Percentiles rank a stretch among this genome's conserved stretches.
Evolutionary conservation across 202 grass and related monocot genomes (phyloP).

Genomic region (Schoenoplectus tabernaemontani): DNA sequence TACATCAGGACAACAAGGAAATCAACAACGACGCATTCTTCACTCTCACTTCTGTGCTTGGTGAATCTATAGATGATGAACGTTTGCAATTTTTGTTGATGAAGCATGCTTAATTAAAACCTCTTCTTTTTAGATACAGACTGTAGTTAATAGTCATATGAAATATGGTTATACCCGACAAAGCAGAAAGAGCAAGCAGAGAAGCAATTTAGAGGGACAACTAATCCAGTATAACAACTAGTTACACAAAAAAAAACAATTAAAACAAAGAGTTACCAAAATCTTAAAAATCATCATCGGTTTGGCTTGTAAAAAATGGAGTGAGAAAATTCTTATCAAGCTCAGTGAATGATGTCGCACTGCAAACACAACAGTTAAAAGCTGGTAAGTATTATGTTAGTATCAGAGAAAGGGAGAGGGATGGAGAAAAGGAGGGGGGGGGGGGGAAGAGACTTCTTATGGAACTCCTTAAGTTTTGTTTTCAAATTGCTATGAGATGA

Average conservation of each 20-base stretch:
- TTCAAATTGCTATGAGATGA: constrained; percentile 78
- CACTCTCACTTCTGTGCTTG: too few relatives aligned
- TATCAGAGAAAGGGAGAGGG: not conserved
- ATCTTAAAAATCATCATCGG: constrained; percentile 47
- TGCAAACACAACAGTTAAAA: constrained; percentile 35
- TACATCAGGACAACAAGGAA: not conserved
- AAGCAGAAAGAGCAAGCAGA: not conserved
- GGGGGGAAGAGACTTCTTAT: constrained; percentile 57
- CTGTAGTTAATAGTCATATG: not conserved
- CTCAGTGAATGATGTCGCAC: constrained; percentile 90
- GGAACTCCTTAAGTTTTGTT: constrained; percentile 95
- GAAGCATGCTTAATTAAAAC: not conserved
- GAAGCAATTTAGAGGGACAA: not conserved
- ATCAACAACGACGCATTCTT: not conserved
- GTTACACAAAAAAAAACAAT: not conserved
- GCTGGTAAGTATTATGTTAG: constrained; percentile 9
- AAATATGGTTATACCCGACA: not conserved
- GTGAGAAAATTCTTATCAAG: constrained; percentile 96
- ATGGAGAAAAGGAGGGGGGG: constrained; percentile 24
- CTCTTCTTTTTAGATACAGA: not conserved
- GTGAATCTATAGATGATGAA: too few relatives aligned
- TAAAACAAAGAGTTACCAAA: constrained; percentile 41
- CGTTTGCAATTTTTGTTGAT: not conserved
- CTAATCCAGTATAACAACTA: not conserved
- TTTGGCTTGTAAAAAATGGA: constrained; percentile 97